Evolutionary conservation across 2,329 filamentous ascomycete genomes (phyloP), one percentile per base, ranked within the genome.

Genomic region (Hypocrella siamensis): DNA sequence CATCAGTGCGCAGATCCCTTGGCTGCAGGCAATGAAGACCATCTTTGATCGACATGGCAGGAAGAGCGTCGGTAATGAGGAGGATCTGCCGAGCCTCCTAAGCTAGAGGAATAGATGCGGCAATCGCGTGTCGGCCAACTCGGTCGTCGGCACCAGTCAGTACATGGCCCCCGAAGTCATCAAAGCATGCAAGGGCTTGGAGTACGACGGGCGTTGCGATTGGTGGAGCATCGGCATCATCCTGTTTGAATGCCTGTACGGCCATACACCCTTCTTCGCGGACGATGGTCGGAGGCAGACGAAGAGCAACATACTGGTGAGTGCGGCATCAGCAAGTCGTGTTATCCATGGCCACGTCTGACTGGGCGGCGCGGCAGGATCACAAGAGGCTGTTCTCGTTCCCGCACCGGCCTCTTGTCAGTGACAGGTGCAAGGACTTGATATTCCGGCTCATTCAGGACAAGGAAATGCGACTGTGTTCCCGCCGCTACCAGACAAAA

Each of bases 81-180:
- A 46, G 11, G 46, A 53, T 29, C 40, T 58, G 10, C 42, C 45
- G 28, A 42, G 41, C 38, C 59, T 86, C 31, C 54, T 86, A 28
- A 65, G 67, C 38, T 85, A 76, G 78, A 69, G 80, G 28, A 76
- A 84, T 46, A 63, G 65, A 12, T 68, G 65, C 38, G 70, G 79
- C 17, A 78, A 75, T 42, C 74, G 84, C 25, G 70, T 70, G 21
- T 67, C 83, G 21, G 88, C 88, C 2, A 72, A 76, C 42, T 93
- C 85, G 28, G 75, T 93, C 1, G 88, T 96, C 9, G 88, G 88
- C 3, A 96, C 90, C 3, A 93, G 85, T 50, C 88, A 94, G 49
- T 96, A 96, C 59, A 96, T 94, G 90, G 88, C 90, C 1, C 88
- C 88, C 2, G 90, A 96, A 58, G 82, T 96, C 83, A 86, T 18